These are phyloP conservation scores for Cordyceps farinosa DNA, from an alignment of 2,329 filamentous ascomycete genomes.

Conservation along the genomic window DNA sequence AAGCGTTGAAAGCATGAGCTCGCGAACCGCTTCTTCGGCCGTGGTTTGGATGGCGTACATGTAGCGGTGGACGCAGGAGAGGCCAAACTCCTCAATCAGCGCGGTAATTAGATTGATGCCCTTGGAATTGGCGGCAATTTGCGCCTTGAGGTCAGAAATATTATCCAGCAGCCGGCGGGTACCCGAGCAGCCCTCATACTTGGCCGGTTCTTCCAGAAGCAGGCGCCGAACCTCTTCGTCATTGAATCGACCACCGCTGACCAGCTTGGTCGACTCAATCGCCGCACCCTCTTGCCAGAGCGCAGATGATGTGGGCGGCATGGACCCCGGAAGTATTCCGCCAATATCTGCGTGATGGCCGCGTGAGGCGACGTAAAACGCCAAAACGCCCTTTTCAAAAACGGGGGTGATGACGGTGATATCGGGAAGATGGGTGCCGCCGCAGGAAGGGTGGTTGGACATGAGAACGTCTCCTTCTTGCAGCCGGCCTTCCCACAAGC, in stretches of 20 bases:
- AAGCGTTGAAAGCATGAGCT: constrained; percentile 23
- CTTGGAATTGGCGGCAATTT: constrained; percentile 82
- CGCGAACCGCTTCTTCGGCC: constrained; percentile 35
- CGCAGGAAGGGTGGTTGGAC: constrained; percentile 34
- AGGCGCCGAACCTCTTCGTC: constrained; percentile 71
- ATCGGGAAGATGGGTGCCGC: constrained; percentile 38
- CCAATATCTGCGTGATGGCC: constrained; percentile 70
- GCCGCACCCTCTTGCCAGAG: constrained; percentile 63
- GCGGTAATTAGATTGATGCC: constrained; percentile 71
- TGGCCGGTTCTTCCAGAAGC: constrained; percentile 68
- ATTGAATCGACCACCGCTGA: constrained; percentile 73
- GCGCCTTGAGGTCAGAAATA: constrained; percentile 80
- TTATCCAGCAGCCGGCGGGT: constrained; percentile 79
- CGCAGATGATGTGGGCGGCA: constrained; percentile 71
- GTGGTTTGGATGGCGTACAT: constrained; percentile 42
- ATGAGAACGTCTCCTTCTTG: constrained; percentile 35
- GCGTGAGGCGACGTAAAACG: constrained; percentile 58
- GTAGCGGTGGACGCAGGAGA: constrained; percentile 64
- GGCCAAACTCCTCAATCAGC: constrained; percentile 69
- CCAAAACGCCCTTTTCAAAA: constrained; percentile 40
- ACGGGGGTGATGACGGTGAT: constrained; percentile 37
- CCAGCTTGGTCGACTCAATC: constrained; percentile 66
- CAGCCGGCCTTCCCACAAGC: constrained; percentile 58
- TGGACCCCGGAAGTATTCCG: constrained; percentile 75
- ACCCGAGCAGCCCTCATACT: constrained; percentile 72